A percentile compares a stretch with the other conserved stretches of the same genome.
Conservation (phyloP, 2,329 filamentous ascomycete species). For the Xylariaceae sp. region DNA sequence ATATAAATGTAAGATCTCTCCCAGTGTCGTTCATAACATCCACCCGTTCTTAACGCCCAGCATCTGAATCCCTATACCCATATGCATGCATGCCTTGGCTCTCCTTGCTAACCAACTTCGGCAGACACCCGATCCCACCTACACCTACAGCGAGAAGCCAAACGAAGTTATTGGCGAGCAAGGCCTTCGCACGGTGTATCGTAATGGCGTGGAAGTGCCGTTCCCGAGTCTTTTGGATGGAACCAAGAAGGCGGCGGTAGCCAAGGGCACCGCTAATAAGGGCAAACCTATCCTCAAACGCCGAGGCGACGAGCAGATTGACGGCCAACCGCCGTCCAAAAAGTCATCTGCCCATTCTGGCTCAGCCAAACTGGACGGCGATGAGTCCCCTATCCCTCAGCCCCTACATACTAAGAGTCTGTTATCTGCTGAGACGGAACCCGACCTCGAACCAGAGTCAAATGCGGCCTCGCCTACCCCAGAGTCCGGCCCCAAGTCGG, state of each 20-base stretch:
- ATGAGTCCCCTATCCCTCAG: slow-evolving; percentile 30
- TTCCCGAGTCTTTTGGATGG: slow-evolving; percentile 33
- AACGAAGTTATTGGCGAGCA: slow-evolving; percentile 25
- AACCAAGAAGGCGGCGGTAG: slow-evolving; percentile 29
- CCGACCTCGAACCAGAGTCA: slow-evolving; percentile 32
- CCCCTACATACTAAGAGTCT: slow-evolving; percentile 39
- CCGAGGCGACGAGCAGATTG: slow-evolving; percentile 45
- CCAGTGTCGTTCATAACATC: background rate
- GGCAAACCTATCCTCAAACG: slow-evolving; percentile 40
- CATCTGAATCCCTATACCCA: background rate
- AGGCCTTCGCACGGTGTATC: slow-evolving; percentile 26
- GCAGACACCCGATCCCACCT: slow-evolving; percentile 28
- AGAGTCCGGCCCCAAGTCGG: slow-evolving; percentile 23
- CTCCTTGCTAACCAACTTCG: slow-evolving; percentile 14
- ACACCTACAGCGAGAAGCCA: slow-evolving; percentile 25
- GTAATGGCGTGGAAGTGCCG: slow-evolving; percentile 31
- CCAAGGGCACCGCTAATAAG: slow-evolving; percentile 33
- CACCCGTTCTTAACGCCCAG: background rate
- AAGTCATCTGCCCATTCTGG: slow-evolving; percentile 35
- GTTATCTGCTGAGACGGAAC: slow-evolving; percentile 33
- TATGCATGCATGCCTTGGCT: slow-evolving; percentile 3
- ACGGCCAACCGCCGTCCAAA: slow-evolving; percentile 47
- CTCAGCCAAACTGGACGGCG: slow-evolving; percentile 26
- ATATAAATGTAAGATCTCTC: slow-evolving; percentile 26
- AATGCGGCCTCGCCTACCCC: slow-evolving; percentile 31